A percentile compares a stretch with the other conserved stretches of the same genome.
Evolutionary conservation across 805 yeast species (phyloP).

Genomic region (Nakazawaea ambrosiae): DNA sequence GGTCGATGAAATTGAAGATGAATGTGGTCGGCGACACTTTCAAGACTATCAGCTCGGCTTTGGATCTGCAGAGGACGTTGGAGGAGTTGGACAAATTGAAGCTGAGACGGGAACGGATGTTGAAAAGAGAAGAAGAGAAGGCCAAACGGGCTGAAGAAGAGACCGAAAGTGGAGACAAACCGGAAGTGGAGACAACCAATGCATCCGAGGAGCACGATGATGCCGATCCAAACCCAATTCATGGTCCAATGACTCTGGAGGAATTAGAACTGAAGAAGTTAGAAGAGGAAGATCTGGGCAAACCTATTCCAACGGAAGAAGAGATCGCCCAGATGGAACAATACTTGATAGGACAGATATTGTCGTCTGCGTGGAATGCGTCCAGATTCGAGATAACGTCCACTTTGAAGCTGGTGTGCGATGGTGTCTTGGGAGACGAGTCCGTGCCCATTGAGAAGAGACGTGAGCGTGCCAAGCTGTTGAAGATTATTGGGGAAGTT

Average conservation of each 20-base stretch:
- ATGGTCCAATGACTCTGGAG: constrained; percentile 4
- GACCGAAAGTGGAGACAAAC: constrained; percentile 1
- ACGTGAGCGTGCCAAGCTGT: constrained; percentile 70
- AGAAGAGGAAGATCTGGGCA: constrained; percentile 17
- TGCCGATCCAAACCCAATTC: constrained; percentile 3
- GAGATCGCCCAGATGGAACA: constrained; percentile 72
- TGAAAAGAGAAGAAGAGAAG: constrained; percentile 15
- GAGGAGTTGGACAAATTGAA: constrained; percentile 70
- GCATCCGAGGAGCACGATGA: constrained; percentile 3
- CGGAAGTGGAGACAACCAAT: constrained; percentile 1
- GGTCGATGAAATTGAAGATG: constrained; percentile 80
- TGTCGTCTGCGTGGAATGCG: constrained; percentile 94
- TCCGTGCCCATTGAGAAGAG: constrained; percentile 53
- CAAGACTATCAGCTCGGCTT: constrained; percentile 72
- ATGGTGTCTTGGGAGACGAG: constrained; percentile 67
- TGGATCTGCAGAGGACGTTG: constrained; percentile 80
- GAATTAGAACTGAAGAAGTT: constrained; percentile 21
- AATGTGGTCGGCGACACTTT: constrained; percentile 77
- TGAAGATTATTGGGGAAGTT: constrained; percentile 62
- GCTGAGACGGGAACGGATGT: constrained; percentile 32
- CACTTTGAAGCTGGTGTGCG: constrained; percentile 77
- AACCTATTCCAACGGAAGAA: constrained; percentile 41
- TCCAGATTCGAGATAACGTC: constrained; percentile 81
- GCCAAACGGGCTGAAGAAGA: constrained; percentile 3
- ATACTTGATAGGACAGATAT: constrained; percentile 75